A percentile compares a stretch with the other conserved stretches of the same genome.
Evolutionary conservation across 495 filamentous ascomycete species (phyloP).

Genomic region (Aspergillus kassunensis): DNA sequence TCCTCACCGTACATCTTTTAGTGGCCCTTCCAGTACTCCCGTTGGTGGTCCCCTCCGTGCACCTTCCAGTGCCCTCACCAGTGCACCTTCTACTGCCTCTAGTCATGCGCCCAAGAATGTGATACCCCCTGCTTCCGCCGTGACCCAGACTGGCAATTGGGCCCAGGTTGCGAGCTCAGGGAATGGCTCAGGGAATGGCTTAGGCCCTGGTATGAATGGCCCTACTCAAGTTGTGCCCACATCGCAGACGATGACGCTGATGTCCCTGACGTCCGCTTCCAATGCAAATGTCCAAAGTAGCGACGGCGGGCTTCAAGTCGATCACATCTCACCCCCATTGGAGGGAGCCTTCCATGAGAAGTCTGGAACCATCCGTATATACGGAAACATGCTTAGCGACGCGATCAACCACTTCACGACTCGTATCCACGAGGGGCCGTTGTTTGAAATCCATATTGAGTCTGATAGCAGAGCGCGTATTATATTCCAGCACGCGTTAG

Average conservation of each 20-base stretch:
- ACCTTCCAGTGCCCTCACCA: too few species aligned
- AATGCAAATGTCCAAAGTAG: too few species aligned
- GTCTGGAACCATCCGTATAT: conserved; percentile 26
- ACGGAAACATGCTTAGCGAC: conserved; percentile 16
- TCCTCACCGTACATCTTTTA: too few species aligned
- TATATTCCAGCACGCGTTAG: conserved; percentile 28
- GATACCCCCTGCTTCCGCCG: too few species aligned
- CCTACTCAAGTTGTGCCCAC: too few species aligned
- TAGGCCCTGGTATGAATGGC: too few species aligned
- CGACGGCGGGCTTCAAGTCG: not conserved
- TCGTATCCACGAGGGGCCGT: conserved; percentile 31
- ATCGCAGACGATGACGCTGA: too few species aligned
- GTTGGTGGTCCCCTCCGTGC: too few species aligned
- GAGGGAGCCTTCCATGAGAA: conserved; percentile 22
- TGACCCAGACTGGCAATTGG: conserved; percentile 20
- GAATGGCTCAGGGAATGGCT: too few species aligned
- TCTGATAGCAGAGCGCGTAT: conserved; percentile 19
- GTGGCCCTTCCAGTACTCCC: conserved; percentile 2
- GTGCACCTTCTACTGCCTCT: too few species aligned
- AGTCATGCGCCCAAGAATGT: too few species aligned
- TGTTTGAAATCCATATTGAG: conserved; percentile 27
- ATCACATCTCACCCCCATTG: not conserved
- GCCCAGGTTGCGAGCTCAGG: conserved; percentile 20
- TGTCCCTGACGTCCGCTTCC: too few species aligned
- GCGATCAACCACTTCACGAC: conserved; percentile 24